Evolutionary conservation across 2,329 filamentous ascomycete species (phyloP).

Genomic region (Torrubiellomyces zombiae): DNA sequence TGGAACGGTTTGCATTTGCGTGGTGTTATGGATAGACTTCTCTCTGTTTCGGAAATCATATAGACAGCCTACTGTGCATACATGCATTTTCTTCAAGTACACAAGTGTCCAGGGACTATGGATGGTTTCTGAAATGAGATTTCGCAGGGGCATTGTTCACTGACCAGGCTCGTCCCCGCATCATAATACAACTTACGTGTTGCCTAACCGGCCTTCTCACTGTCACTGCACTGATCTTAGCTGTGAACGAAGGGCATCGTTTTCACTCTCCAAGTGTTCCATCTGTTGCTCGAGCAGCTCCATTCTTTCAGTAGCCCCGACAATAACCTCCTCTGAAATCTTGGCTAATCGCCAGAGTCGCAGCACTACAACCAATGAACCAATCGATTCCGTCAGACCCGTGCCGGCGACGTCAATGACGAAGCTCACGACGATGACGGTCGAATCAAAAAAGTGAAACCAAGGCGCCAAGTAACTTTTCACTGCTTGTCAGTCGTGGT

Average conservation of each 20-base stretch:
- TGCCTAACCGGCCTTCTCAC: conserved; percentile 2
- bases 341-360: conserved; percentile 55
- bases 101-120: too few species aligned
- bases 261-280: conserved; percentile 32
- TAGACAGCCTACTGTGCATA: too few species aligned
- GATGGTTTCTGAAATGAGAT: too few species aligned
- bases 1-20: too few species aligned
- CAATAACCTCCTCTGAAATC: conserved; percentile 50
- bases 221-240: too few species aligned
- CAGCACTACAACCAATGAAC: conserved; percentile 48
- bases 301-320: conserved; percentile 45
- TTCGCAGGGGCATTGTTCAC: too few species aligned
- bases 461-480: conserved; percentile 36
- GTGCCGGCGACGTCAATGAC: conserved; percentile 42
- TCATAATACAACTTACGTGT: not conserved
- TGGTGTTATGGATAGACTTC: too few species aligned
- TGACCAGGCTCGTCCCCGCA: too few species aligned
- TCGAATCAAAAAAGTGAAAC: conserved; percentile 49
- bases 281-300: conserved; percentile 37
- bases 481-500: conserved; percentile 1
- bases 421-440: conserved; percentile 45
- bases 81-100: too few species aligned
- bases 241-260: conserved; percentile 12
- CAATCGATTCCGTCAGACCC: conserved; percentile 44
- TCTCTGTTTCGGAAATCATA: too few species aligned